Percentiles rank a stretch among this genome's conserved stretches.
These are phyloP conservation scores for Podaxis mareebaensis DNA, from an alignment of 768 basidiomycete species.

Conservation along the genomic window DNA sequence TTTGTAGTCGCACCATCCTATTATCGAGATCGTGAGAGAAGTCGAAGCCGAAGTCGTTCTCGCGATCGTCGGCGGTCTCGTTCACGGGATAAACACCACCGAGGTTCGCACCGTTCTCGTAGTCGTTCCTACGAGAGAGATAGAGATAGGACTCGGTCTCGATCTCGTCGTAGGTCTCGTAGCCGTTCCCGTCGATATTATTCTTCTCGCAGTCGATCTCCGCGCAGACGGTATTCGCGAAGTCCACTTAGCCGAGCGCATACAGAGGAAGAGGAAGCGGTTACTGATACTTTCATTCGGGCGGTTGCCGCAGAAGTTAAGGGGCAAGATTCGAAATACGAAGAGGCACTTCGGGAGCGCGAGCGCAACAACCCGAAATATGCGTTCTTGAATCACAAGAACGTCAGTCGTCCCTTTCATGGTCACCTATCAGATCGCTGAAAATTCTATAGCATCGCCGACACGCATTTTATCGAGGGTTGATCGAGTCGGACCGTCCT, in stretches of 20 bases:
- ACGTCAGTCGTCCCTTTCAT: conserved; percentile 39
- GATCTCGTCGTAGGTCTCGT: conserved; percentile 33
- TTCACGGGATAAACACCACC: conserved; percentile 40
- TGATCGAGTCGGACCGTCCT: conserved; percentile 56
- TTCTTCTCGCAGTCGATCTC: conserved; percentile 48
- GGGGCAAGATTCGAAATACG: conserved; percentile 78
- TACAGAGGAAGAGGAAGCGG: conserved; percentile 61
- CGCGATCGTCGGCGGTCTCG: conserved; percentile 40
- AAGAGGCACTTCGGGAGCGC: conserved; percentile 68
- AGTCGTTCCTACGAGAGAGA: conserved; percentile 45
- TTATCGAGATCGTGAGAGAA: conserved; percentile 23
- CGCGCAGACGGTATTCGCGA: conserved; percentile 46
- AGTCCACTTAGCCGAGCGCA: conserved; percentile 48
- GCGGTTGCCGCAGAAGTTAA: conserved; percentile 86
- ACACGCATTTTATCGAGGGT: conserved; percentile 68
- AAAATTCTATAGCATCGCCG: conserved; percentile 56
- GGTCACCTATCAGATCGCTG: conserved; percentile 12
- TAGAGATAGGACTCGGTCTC: conserved; percentile 45
- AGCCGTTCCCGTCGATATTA: conserved; percentile 34
- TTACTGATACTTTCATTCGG: conserved; percentile 83
- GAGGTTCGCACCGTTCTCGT: conserved; percentile 45
- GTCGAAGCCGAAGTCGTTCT: conserved; percentile 40
- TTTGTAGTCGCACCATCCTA: conserved; percentile 21
- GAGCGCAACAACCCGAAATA: conserved; percentile 85
- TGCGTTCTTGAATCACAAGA: conserved; percentile 63